These are phyloP conservation scores for Apophysomyces sp. DNA, from an alignment of 371 early-diverging fungal species.

Conservation along the genomic window DNA sequence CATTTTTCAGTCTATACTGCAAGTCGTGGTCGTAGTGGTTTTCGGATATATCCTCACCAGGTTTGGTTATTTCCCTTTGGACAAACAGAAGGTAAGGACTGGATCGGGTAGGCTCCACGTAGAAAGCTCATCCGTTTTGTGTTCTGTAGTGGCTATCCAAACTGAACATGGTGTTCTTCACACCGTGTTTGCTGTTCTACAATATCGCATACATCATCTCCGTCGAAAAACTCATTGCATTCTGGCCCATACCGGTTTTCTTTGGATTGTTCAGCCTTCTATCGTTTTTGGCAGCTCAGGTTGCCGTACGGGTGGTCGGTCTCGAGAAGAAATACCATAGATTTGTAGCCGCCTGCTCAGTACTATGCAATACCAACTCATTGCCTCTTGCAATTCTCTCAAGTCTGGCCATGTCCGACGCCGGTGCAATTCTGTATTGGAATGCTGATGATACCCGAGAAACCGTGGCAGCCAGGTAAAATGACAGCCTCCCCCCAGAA, in stretches of 20 bases:
- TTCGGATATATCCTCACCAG: slow-evolving; percentile 48
- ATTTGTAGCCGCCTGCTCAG: slow-evolving; percentile 64
- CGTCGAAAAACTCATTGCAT: slow-evolving; percentile 54
- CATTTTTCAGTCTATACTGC: slow-evolving; percentile 49
- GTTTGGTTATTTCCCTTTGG: slow-evolving; percentile 42
- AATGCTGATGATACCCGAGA: slow-evolving; percentile 60
- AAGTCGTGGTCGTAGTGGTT: slow-evolving; percentile 49
- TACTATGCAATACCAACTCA: slow-evolving; percentile 74
- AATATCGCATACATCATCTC: slow-evolving; percentile 69
- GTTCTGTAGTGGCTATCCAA: slow-evolving; percentile 61
- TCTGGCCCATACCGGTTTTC: slow-evolving; percentile 75
- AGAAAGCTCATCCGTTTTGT: not conserved
- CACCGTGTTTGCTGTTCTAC: slow-evolving; percentile 74
- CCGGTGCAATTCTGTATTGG: slow-evolving; percentile 58
- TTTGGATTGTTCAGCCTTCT: slow-evolving; percentile 48
- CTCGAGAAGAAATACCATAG: slow-evolving; percentile 53
- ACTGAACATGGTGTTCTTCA: slow-evolving; percentile 72
- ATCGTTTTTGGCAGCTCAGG: slow-evolving; percentile 26
- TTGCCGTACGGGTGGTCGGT: slow-evolving; percentile 48
- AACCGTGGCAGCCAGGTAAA: slow-evolving; percentile 63
- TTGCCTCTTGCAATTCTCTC: slow-evolving; percentile 72
- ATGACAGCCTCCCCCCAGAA: not conserved
- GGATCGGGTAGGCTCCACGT: not conserved
- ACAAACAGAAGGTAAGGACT: slow-evolving; percentile 50
- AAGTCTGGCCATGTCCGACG: slow-evolving; percentile 67